Percentiles rank a stretch among this genome's conserved stretches.
Conservation (phyloP, 495 filamentous ascomycete genomes). For the Podospora sp. region DNA sequence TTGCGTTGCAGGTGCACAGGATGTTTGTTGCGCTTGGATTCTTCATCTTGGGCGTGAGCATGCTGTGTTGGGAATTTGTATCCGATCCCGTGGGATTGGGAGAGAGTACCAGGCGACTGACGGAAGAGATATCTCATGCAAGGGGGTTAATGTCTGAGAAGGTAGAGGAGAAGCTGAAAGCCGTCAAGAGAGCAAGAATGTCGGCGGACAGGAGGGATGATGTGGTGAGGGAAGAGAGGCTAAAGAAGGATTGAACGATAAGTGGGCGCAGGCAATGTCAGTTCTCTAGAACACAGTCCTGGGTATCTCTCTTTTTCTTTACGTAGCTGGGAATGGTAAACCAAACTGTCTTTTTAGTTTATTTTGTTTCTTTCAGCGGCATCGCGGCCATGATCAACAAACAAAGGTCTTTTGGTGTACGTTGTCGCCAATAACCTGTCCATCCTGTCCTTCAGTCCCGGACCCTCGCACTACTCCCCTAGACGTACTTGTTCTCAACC, state of each 20-base stretch:
- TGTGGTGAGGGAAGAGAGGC: not conserved
- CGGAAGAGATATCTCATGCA: not conserved
- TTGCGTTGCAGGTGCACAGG: slow-evolving; percentile 35
- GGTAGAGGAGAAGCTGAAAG: not conserved
- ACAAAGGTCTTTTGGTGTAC: no score
- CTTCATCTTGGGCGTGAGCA: not conserved
- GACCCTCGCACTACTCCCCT: no score
- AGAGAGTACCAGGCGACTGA: slow-evolving; percentile 11
- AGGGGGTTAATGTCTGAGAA: not conserved
- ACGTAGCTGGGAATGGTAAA: not conserved
- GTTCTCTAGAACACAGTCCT: not conserved
- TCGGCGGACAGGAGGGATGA: not conserved
- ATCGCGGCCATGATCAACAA: no score
- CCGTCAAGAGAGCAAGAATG: not conserved
- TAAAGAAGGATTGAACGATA: not conserved
- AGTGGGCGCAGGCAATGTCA: not conserved
- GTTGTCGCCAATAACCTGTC: no score
- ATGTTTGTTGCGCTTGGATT: slow-evolving; percentile 31
- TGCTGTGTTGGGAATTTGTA: slow-evolving; percentile 28
- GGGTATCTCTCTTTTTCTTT: not conserved
- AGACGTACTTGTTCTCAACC: slow-evolving; percentile 34
- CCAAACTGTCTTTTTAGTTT: not conserved
- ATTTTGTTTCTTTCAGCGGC: no score
- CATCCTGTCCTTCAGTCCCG: no score
- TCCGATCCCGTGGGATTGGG: slow-evolving; percentile 24